phyloP scores from a whole-genome alignment of 352 stramenopile genomes.

The Blastocystis sp. region DNA sequence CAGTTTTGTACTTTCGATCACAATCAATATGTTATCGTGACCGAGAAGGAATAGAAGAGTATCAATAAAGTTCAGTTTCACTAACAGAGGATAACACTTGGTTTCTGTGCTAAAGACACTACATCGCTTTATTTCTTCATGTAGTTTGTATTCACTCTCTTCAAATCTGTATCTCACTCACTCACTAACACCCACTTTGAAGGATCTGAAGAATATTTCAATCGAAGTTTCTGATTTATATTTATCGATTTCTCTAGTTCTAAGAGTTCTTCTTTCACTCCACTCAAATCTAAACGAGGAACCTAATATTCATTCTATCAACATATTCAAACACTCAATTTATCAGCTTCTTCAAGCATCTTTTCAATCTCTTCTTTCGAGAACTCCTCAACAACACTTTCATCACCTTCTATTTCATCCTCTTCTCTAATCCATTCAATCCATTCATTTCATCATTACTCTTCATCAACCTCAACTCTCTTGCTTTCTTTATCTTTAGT shows the following conservation, averaged over 20 bases:
- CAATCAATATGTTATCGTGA: constrained; percentile 53
- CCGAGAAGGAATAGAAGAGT: constrained; percentile 26
- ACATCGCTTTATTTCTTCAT: constrained; percentile 52
- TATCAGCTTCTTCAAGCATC: constrained; percentile 43
- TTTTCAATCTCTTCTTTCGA: constrained; percentile 41
- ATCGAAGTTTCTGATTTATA: constrained; percentile 31
- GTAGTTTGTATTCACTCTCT: constrained; percentile 48
- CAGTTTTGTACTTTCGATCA: background rate
- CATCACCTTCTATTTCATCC: constrained; percentile 37
- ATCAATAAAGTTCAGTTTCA: constrained; percentile 40
- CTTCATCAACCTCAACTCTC: background rate
- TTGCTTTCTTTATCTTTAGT: background rate
- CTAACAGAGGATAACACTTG: constrained; percentile 27
- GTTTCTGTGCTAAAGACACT: constrained; percentile 33
- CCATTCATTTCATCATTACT: background rate
- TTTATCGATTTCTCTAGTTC: constrained; percentile 26
- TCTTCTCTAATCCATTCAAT: background rate
- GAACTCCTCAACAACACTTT: background rate
- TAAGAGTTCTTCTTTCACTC: constrained; percentile 19
- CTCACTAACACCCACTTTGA: background rate
- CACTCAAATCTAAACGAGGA: constrained; percentile 31
- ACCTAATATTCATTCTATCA: background rate
- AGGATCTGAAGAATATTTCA: constrained; percentile 53
- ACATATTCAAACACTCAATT: background rate
- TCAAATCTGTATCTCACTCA: constrained; percentile 32